These are phyloP conservation scores for Glarea lozoyensis DNA, from an alignment of 495 filamentous ascomycete species.

Conservation along the genomic window DNA sequence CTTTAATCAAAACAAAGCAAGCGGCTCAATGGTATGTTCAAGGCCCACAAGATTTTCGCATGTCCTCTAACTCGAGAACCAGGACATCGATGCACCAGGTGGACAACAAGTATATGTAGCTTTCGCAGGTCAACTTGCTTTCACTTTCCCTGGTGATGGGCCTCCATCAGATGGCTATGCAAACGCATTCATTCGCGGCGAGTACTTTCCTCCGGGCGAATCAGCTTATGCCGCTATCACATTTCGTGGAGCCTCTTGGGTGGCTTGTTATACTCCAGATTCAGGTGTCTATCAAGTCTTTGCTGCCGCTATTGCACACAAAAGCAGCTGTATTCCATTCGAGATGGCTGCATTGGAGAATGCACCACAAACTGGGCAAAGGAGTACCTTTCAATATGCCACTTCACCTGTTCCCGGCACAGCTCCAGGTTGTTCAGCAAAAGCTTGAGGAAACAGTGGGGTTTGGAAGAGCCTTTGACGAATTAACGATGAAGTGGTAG, in stretches of 20 bases:
- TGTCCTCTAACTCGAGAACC: not conserved
- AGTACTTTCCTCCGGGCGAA: not conserved
- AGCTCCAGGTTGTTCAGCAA: too few relatives aligned
- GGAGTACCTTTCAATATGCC: too few relatives aligned
- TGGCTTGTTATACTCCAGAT: not conserved
- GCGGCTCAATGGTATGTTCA: not conserved
- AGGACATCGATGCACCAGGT: not conserved
- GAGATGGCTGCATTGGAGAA: too few relatives aligned
- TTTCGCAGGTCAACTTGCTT: not conserved
- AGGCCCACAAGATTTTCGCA: not conserved
- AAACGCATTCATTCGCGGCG: not conserved
- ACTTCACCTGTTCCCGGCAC: too few relatives aligned
- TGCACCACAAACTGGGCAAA: too few relatives aligned
- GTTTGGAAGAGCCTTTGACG: too few relatives aligned
- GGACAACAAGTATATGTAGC: not conserved
- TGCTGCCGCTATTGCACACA: too few relatives aligned
- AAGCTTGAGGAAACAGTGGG: too few relatives aligned
- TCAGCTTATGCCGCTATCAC: not conserved
- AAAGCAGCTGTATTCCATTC: too few relatives aligned
- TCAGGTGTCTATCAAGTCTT: not conserved
- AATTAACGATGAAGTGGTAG: too few relatives aligned
- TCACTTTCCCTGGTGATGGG: not conserved
- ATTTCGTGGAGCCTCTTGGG: not conserved
- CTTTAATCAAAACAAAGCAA: not conserved
- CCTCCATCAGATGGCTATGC: not conserved